phyloP scores from a whole-genome alignment of 257 asterid species.

The Nicotiana undulata region DNA sequence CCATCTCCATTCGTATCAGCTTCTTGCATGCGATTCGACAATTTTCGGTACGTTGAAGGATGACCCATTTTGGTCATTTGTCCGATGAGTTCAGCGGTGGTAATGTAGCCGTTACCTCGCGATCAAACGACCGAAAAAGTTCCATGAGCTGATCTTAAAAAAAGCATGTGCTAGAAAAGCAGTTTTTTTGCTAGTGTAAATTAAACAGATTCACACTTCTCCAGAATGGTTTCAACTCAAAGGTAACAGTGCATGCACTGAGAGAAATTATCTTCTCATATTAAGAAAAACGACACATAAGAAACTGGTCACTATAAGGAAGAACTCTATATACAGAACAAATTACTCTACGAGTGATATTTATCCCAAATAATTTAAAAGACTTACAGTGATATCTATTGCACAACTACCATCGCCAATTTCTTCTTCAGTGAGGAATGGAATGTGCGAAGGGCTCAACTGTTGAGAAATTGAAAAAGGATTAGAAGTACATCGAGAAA shows the following conservation, averaged over 20 bases:
- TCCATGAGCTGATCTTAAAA: slow-evolving; percentile 27
- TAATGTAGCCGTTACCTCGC: slow-evolving; percentile 52
- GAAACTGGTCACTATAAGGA: neutral
- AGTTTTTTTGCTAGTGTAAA: neutral
- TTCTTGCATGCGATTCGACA: slow-evolving; percentile 36
- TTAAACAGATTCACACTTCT: neutral
- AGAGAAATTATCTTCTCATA: neutral
- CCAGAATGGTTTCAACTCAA: neutral
- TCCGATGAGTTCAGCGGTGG: slow-evolving; percentile 46
- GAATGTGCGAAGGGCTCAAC: too few relatives aligned
- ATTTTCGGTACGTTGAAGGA: slow-evolving; percentile 34
- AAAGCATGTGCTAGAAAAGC: neutral
- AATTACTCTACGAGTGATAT: neutral
- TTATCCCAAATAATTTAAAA: too few relatives aligned
- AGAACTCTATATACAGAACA: neutral
- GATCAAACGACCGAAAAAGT: slow-evolving; percentile 45
- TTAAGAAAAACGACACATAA: slow-evolving; percentile 2
- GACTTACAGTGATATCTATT: too few relatives aligned
- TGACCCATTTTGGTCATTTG: slow-evolving; percentile 55
- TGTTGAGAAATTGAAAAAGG: too few relatives aligned
- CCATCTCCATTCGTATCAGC: slow-evolving; percentile 63
- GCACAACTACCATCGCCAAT: too few relatives aligned
- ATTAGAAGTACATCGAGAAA: too few relatives aligned
- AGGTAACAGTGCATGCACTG: neutral
- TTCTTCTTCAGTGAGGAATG: too few relatives aligned